Evolutionary conservation across 2,329 filamentous ascomycete genomes (phyloP).

Genomic region (Colletotrichum siamense): DNA sequence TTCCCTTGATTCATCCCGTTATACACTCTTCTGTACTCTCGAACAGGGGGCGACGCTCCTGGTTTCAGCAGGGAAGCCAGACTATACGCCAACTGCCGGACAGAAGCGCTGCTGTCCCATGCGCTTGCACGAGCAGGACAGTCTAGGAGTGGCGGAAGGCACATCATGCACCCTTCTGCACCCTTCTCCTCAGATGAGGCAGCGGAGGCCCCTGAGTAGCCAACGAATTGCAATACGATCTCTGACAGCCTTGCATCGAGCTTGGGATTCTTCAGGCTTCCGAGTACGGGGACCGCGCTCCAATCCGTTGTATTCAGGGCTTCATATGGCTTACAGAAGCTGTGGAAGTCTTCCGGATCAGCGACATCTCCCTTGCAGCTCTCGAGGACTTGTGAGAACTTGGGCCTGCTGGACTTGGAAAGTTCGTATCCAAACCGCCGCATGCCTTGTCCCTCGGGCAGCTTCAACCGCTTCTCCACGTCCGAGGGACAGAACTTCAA

Average conservation of each 20-base stretch:
- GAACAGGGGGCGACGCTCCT: slow-evolving; percentile 24
- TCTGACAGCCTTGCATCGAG: slow-evolving; percentile 47
- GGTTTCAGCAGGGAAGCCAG: slow-evolving; percentile 31
- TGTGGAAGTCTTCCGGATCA: slow-evolving; percentile 28
- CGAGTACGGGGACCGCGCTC: slow-evolving; percentile 1
- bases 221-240: slow-evolving; percentile 35
- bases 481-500: slow-evolving; percentile 34
- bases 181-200: slow-evolving; percentile 29
- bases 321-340: slow-evolving; percentile 38
- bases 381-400: slow-evolving; percentile 22
- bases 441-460: slow-evolving; percentile 34
- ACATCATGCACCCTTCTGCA: slow-evolving; percentile 51
- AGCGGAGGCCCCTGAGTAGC: slow-evolving; percentile 35
- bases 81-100: slow-evolving; percentile 62
- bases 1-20: slow-evolving; percentile 14
- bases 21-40: slow-evolving; percentile 42
- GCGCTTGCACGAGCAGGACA: slow-evolving; percentile 59
- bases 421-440: slow-evolving; percentile 41
- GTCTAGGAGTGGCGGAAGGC: slow-evolving; percentile 69
- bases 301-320: slow-evolving; percentile 11
- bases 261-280: neutral
- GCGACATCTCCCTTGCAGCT: slow-evolving; percentile 2
- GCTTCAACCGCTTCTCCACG: slow-evolving; percentile 48
- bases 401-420: slow-evolving; percentile 30
- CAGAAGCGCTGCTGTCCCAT: slow-evolving; percentile 57